A percentile compares a stretch with the other conserved stretches of the same genome.
Evolutionary conservation across 495 filamentous ascomycete genomes (phyloP).

Genomic region (Aspergillus ellipticus): DNA sequence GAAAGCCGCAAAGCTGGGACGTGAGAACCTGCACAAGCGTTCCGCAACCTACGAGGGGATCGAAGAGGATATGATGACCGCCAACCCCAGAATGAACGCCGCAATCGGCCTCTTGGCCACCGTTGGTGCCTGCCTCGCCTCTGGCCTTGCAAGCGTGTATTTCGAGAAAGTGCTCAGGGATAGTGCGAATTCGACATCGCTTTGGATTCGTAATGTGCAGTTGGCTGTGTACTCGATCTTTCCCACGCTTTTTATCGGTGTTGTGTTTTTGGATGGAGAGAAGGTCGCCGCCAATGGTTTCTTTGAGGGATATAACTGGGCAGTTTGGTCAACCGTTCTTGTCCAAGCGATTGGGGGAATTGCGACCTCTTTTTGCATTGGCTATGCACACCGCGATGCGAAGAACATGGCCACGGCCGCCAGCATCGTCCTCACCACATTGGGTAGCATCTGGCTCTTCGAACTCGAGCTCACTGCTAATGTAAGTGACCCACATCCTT

Average conservation of each 20-base stretch:
- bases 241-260: conserved; percentile 78
- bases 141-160: conserved; percentile 81
- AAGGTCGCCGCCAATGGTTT: conserved; percentile 80
- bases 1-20: conserved; percentile 40
- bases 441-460: conserved; percentile 83
- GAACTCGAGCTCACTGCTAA: conserved; percentile 64
- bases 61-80: conserved; percentile 67
- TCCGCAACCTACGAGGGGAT: conserved; percentile 97
- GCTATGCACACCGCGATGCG: conserved; percentile 62
- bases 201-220: conserved; percentile 95
- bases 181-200: conserved; percentile 59
- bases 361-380: conserved; percentile 76
- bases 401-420: conserved; percentile 91
- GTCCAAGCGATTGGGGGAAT: conserved; percentile 84
- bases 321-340: conserved; percentile 81
- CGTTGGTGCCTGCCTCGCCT: conserved; percentile 69
- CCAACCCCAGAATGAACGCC: conserved; percentile 65
- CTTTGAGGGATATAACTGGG: conserved; percentile 87
- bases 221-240: conserved; percentile 89
- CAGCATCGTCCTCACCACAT: conserved; percentile 77
- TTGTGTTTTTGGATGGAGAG: conserved; percentile 80
- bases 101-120: conserved; percentile 76
- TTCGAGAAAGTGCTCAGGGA: conserved; percentile 96
- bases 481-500: conserved; percentile 52
- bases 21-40: conserved; percentile 54